phyloP scores from a whole-genome alignment of 2,329 filamentous ascomycete species.

The Epichloe typhina region DNA sequence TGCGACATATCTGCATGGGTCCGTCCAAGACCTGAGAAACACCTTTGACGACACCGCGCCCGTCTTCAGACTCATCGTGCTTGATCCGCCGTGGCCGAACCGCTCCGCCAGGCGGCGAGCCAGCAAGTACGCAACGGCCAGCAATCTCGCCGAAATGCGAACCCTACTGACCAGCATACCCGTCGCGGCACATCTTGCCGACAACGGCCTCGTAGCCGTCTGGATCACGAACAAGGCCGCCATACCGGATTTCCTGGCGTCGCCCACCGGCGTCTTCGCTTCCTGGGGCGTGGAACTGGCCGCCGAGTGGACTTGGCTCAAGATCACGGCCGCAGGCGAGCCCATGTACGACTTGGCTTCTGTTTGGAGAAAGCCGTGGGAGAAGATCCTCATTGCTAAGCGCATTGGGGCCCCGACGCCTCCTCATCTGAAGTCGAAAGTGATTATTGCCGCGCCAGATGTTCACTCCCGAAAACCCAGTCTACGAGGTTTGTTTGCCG shows the following conservation, averaged over 20 bases:
- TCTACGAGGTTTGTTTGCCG: constrained; percentile 45
- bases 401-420: constrained; percentile 19
- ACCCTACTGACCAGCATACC: constrained; percentile 40
- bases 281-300: constrained; percentile 52
- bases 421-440: constrained; percentile 26
- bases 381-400: constrained; percentile 53
- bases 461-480: constrained; percentile 70
- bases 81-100: constrained; percentile 77
- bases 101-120: constrained; percentile 52
- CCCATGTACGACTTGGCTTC: constrained; percentile 49
- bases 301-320: constrained; percentile 70
- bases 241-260: constrained; percentile 40
- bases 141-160: constrained; percentile 32
- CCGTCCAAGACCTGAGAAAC: constrained; percentile 27
- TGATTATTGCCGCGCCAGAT: constrained; percentile 60
- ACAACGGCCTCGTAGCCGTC: constrained; percentile 48
- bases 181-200: constrained; percentile 39
- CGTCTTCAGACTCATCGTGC: constrained; percentile 52
- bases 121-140: constrained; percentile 34
- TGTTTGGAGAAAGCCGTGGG: constrained; percentile 62
- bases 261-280: constrained; percentile 44
- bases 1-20: constrained; percentile 40
- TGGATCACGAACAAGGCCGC: constrained; percentile 67
- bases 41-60: constrained; percentile 30
- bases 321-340: constrained; percentile 52